These are phyloP conservation scores for Prunus padus DNA, from an alignment of 306 rosid genomes.

Conservation along the genomic window DNA sequence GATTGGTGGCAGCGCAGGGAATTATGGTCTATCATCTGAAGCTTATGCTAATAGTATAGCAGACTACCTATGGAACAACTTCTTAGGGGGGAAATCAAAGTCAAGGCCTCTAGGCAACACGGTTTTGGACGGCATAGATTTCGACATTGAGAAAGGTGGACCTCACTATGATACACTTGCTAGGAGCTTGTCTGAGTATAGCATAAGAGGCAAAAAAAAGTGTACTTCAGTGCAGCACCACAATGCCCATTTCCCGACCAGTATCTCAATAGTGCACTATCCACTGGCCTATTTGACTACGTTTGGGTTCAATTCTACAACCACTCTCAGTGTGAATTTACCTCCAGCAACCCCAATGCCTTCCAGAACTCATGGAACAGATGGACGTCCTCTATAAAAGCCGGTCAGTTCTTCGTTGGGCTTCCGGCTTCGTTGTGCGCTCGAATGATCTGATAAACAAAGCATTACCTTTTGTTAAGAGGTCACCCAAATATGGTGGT, in stretches of 20 bases:
- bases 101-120: constrained; percentile 37
- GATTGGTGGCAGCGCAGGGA: constrained; percentile 24
- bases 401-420: constrained; percentile 21
- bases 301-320: constrained; percentile 43
- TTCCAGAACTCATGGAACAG: constrained; percentile 24
- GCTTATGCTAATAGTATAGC: constrained; percentile 23
- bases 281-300: constrained; percentile 36
- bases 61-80: constrained; percentile 40
- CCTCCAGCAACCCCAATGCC: constrained; percentile 1
- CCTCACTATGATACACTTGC: constrained; percentile 18
- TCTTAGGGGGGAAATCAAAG: constrained; percentile 33
- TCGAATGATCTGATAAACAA: constrained; percentile 12
- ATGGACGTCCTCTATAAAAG: constrained; percentile 27
- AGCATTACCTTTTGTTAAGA: constrained; percentile 26
- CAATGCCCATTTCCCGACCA: constrained; percentile 32
- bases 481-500: constrained; percentile 25
- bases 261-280: constrained; percentile 1
- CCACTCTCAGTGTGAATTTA: constrained; percentile 16
- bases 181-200: constrained; percentile 15
- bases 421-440: constrained; percentile 19
- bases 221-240: constrained; percentile 37
- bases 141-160: constrained; percentile 32
- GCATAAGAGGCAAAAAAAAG: constrained; percentile 14
- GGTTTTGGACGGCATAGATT: constrained; percentile 33
- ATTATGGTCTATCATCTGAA: constrained; percentile 24